These are phyloP conservation scores for Suhomyces bolitotheri DNA, from an alignment of 1,139 yeast genomes.

Conservation along the genomic window DNA sequence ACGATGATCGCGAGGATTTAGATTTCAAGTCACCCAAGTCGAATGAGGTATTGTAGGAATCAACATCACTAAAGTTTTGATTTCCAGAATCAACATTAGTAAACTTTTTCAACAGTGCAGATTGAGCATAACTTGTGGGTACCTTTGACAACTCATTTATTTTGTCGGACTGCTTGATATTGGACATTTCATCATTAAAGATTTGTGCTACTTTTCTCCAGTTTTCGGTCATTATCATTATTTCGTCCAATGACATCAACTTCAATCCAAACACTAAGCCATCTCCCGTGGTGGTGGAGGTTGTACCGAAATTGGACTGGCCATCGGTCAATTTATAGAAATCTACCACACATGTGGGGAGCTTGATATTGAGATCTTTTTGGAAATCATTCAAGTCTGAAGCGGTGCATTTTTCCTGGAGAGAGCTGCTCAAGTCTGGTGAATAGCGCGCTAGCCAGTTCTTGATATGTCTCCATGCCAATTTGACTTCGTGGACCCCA, in stretches of 20 bases:
- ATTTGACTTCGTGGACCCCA: slow-evolving; percentile 62
- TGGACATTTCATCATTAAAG: slow-evolving; percentile 34
- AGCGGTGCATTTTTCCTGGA: slow-evolving; percentile 64
- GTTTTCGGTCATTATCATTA: slow-evolving; percentile 60
- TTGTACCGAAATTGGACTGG: slow-evolving; percentile 51
- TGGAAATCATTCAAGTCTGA: slow-evolving; percentile 65
- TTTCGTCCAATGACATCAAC: slow-evolving; percentile 64
- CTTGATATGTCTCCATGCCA: slow-evolving; percentile 73
- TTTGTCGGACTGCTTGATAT: slow-evolving; percentile 21
- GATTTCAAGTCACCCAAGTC: slow-evolving; percentile 9
- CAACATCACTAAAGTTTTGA: slow-evolving; percentile 3
- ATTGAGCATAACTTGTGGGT: slow-evolving; percentile 26
- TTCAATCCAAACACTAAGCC: slow-evolving; percentile 67
- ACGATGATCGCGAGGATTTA: slow-evolving; percentile 8
- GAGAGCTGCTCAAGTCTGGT: slow-evolving; percentile 55
- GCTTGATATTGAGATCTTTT: slow-evolving; percentile 54
- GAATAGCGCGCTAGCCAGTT: slow-evolving; percentile 57
- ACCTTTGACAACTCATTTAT: slow-evolving; percentile 29
- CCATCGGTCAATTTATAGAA: slow-evolving; percentile 69
- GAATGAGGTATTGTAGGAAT: slow-evolving; percentile 7
- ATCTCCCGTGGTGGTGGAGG: slow-evolving; percentile 46
- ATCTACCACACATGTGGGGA: slow-evolving; percentile 63
- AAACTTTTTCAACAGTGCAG: slow-evolving; percentile 25
- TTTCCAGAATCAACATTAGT: slow-evolving; percentile 11
- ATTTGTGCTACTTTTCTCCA: slow-evolving; percentile 66